These are phyloP conservation scores for Dimargaris xerosporica DNA, from an alignment of 192 early-diverging fungal species.

Conservation along the genomic window DNA sequence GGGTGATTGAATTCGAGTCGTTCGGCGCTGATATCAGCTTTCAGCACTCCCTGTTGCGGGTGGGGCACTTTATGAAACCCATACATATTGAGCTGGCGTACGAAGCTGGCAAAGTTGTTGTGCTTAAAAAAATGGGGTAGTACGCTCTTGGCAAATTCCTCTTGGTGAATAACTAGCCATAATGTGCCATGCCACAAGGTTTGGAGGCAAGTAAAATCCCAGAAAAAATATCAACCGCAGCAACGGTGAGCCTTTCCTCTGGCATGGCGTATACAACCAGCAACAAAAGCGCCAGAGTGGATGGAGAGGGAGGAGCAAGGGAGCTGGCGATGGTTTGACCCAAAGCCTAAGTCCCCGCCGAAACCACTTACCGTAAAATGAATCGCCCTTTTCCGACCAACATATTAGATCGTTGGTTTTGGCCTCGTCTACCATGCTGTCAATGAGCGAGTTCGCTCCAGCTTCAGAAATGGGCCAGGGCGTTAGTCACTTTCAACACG, in stretches of 20 bases:
- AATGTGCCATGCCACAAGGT: conserved; percentile 10
- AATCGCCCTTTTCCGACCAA: conserved; percentile 76
- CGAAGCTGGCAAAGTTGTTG: conserved; percentile 81
- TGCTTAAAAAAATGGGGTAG: conserved; percentile 83
- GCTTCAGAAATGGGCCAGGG: not conserved
- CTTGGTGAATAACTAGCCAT: conserved; percentile 37
- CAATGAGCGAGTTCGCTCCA: not conserved
- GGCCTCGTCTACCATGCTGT: conserved; percentile 81
- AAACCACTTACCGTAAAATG: conserved; percentile 51
- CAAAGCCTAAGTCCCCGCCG: not conserved
- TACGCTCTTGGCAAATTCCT: conserved; percentile 69
- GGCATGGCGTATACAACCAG: not conserved
- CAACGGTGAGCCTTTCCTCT: not conserved
- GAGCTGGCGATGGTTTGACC: not conserved
- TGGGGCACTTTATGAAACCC: conserved; percentile 97
- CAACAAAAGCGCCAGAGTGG: not conserved
- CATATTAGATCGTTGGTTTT: conserved; percentile 71
- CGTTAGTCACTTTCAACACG: not conserved
- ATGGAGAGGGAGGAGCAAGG: not conserved
- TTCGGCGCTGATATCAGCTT: conserved; percentile 58
- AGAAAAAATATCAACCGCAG: not conserved
- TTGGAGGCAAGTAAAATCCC: not conserved
- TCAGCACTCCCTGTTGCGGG: conserved; percentile 74
- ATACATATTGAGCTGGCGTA: conserved; percentile 89
- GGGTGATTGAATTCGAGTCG: conserved; percentile 85